These are phyloP conservation scores for Zygosaccharomyces sapae DNA, from an alignment of 1,139 yeast species.

Conservation along the genomic window DNA sequence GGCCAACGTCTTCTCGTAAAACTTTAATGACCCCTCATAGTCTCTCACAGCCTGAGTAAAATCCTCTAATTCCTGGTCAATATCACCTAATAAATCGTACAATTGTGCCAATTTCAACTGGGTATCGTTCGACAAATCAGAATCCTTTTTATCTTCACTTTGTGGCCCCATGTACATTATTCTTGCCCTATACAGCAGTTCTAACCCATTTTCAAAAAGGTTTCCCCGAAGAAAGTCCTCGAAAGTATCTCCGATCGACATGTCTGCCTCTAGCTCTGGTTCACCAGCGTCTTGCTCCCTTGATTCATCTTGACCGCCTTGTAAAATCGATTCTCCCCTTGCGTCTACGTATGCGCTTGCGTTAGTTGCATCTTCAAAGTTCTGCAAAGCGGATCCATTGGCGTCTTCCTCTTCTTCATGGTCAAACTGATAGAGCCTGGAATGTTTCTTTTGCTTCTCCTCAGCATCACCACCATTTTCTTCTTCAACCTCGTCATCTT, in stretches of 20 bases:
- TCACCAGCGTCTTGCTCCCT: conserved; percentile 26
- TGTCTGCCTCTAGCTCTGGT: conserved; percentile 13
- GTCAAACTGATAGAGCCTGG: conserved; percentile 53
- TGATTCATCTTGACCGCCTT: conserved; percentile 8
- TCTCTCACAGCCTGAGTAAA: conserved; percentile 18
- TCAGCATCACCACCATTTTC: conserved; percentile 28
- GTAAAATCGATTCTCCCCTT: conserved; percentile 26
- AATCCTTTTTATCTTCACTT: conserved; percentile 4
- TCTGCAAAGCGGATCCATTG: conserved; percentile 29
- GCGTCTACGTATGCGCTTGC: conserved; percentile 29
- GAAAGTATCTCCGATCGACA: conserved; percentile 11
- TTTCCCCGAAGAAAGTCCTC: conserved; percentile 16
- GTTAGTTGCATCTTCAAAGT: conserved; percentile 36
- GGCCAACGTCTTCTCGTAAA: conserved; percentile 32
- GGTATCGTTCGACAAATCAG: conserved; percentile 28
- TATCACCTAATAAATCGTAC: conserved; percentile 81
- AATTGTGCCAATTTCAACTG: conserved; percentile 62
- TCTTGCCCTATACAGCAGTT: conserved; percentile 19
- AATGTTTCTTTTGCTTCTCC: conserved; percentile 32
- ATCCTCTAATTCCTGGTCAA: conserved; percentile 47
- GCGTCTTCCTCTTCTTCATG: conserved; percentile 46
- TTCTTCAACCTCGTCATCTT: conserved; percentile 14
- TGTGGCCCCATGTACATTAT: conserved; percentile 15
- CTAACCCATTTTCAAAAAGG: conserved; percentile 18
- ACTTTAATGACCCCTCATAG: conserved; percentile 20